Percentiles rank a stretch among this genome's conserved stretches.
Evolutionary conservation across 352 stramenopile species (phyloP).

Genomic region (Phytopythium boreale): DNA sequence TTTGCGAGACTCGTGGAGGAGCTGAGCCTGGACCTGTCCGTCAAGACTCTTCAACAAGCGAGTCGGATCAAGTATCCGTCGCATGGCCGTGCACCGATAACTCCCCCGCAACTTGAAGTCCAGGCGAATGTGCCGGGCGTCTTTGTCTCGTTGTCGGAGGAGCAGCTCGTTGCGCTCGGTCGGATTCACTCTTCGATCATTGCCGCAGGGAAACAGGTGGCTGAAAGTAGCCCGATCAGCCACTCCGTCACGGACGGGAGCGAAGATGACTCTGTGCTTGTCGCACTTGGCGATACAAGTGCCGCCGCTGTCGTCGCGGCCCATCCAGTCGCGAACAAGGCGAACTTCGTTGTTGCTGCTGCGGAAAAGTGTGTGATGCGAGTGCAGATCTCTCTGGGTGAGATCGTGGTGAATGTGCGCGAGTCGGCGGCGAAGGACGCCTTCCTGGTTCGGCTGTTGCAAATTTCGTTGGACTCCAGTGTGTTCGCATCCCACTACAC

Average conservation of each 20-base stretch:
- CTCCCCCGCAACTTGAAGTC: constrained; percentile 23
- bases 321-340: too few relatives aligned
- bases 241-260: neutral
- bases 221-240: neutral
- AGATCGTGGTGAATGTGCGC: constrained; percentile 50
- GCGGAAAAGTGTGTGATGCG: constrained; percentile 48
- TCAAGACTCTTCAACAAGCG: constrained; percentile 31
- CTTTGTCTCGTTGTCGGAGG: constrained; percentile 41
- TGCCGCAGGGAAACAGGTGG: constrained; percentile 1
- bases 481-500: constrained; percentile 45
- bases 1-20: constrained; percentile 58
- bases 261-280: neutral
- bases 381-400: constrained; percentile 44
- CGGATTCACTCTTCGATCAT: constrained; percentile 45
- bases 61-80: constrained; percentile 10
- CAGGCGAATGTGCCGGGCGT: constrained; percentile 41
- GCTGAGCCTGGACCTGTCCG: constrained; percentile 51
- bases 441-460: constrained; percentile 41
- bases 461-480: constrained; percentile 45
- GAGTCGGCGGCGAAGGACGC: constrained; percentile 46
- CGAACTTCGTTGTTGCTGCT: neutral
- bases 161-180: constrained; percentile 46
- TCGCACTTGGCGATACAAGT: neutral
- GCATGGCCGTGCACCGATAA: neutral
- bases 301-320: neutral